phyloP scores from a whole-genome alignment of 192 early-diverging fungal species.

The Coemansia sp. region DNA sequence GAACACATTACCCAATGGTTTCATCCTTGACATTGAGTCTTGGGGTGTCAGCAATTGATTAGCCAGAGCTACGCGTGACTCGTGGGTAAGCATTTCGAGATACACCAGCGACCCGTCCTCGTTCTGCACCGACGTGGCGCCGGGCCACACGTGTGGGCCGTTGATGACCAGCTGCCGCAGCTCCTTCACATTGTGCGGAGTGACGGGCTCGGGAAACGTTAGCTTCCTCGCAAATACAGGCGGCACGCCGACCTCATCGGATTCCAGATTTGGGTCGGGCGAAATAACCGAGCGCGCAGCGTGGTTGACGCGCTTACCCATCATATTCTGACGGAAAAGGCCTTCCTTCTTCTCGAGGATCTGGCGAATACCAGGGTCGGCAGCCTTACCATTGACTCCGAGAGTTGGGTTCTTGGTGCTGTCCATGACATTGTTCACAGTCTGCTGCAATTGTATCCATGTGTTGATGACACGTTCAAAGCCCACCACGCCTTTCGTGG shows the following conservation, averaged over 20 bases:
- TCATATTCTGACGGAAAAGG: slow-evolving; percentile 99
- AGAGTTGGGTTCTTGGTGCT: slow-evolving; percentile 78
- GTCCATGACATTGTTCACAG: slow-evolving; percentile 93
- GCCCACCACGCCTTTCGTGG: slow-evolving; percentile 20
- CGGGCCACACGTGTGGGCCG: slow-evolving; percentile 94
- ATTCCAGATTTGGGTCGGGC: slow-evolving; percentile 97
- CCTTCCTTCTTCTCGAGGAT: slow-evolving; percentile 99
- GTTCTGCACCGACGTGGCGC: slow-evolving; percentile 90
- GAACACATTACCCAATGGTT: slow-evolving; percentile 53
- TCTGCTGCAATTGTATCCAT: slow-evolving; percentile 84
- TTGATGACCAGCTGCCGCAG: slow-evolving; percentile 91
- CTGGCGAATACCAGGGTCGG: slow-evolving; percentile 92
- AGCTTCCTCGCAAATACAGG: slow-evolving; percentile 92
- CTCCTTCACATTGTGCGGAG: slow-evolving; percentile 90
- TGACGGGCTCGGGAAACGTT: slow-evolving; percentile 98
- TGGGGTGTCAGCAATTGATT: slow-evolving; percentile 85
- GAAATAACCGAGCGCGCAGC: slow-evolving; percentile 97
- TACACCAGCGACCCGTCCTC: slow-evolving; percentile 90
- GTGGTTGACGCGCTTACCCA: slow-evolving; percentile 99
- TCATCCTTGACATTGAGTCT: slow-evolving; percentile 50
- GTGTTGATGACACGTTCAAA: slow-evolving; percentile 52
- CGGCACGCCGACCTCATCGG: slow-evolving; percentile 96
- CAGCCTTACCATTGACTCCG: slow-evolving; percentile 59
- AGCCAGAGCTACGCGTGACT: slow-evolving; percentile 91
- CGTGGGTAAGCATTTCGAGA: slow-evolving; percentile 75